Conservation (phyloP, 164 flowering plant species). For the Macadamia integrifolia region DNA sequence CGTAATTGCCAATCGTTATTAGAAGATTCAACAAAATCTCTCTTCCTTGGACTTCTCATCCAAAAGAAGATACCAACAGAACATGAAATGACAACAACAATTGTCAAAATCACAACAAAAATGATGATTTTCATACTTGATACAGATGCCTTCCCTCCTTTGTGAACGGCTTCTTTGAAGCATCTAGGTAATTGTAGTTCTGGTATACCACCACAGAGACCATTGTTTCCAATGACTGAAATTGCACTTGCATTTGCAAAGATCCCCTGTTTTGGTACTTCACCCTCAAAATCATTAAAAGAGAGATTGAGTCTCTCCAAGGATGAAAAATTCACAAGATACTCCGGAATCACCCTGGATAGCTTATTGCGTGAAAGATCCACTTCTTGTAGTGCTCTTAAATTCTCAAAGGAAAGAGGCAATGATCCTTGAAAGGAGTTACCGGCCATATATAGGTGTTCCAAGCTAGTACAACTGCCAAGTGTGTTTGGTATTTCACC, state of each 20-base stretch:
- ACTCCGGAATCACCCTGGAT: too few species aligned
- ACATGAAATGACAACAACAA: neutral
- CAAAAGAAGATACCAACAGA: neutral
- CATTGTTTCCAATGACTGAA: conserved; percentile 1
- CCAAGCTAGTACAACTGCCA: conserved; percentile 12
- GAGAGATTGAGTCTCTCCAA: too few species aligned
- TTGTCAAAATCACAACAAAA: neutral
- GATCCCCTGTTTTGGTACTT: too few species aligned
- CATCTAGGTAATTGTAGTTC: conserved; percentile 18
- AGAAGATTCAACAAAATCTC: neutral
- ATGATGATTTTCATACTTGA: neutral
- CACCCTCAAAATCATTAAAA: too few species aligned
- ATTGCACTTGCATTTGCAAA: too few species aligned
- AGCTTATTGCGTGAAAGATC: too few species aligned
- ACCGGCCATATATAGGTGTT: neutral
- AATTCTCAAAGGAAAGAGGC: conserved; percentile 14
- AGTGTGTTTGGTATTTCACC: conserved; percentile 23
- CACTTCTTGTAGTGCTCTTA: conserved; percentile 12
- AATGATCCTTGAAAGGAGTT: conserved; percentile 24
- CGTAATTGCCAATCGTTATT: neutral
- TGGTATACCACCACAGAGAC: conserved; percentile 25
- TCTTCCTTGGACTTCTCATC: conserved; percentile 3
- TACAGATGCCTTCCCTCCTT: neutral
- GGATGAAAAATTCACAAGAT: too few species aligned
- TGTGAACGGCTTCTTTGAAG: neutral